Evolutionary conservation across 495 filamentous ascomycete genomes (phyloP), one percentile per base, ranked within the genome.

Genomic region (Hypoxylon perforatum): DNA sequence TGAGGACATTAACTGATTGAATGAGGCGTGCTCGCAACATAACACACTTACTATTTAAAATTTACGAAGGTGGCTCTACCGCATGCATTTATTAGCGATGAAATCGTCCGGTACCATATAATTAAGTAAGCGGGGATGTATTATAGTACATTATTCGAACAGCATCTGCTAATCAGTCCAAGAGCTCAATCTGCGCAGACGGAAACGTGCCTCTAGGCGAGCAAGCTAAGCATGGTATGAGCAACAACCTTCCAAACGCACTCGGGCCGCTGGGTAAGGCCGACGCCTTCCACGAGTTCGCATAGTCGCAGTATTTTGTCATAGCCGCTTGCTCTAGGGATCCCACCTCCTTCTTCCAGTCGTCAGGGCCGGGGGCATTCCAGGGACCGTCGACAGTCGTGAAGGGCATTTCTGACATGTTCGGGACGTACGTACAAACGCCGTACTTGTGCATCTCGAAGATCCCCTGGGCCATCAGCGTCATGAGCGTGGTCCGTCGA

Each of bases 171-270:
- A 10, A 9, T 33, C 7, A 23, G 3, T 12, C 11, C 4, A 25
- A 4, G 0, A 23, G 7, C 19, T 17, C 47, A 50, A 50, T n/a
- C n/a, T 3, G 1, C 11, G 3, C 30, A 10, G 3, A 10, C 22
- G 25, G 12, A 14, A 23, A 19, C 30, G 47, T 48, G 21, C 10
- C 0, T 15, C 30, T 4, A 7, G 21, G 11, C 6, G 45, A 48
- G 3, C 45, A 33, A 10, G 30, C 21, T 22, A 30, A 5, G 22
- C 45, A 48, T 2, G 42, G 41, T 48, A 51, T 38, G 42, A 45
- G 54, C 53, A 58, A 33, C 17, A 36, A 44, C 25, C 5, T 50
- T 2, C 22, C 46, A 50, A 50, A 50, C 18, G 46, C 28, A 11
- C 46, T 50, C 15, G 46, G 46, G 3, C 7, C 14, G 12, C 28